Conservation (phyloP, 352 stramenopile species). For the Peronospora belbahrii region DNA sequence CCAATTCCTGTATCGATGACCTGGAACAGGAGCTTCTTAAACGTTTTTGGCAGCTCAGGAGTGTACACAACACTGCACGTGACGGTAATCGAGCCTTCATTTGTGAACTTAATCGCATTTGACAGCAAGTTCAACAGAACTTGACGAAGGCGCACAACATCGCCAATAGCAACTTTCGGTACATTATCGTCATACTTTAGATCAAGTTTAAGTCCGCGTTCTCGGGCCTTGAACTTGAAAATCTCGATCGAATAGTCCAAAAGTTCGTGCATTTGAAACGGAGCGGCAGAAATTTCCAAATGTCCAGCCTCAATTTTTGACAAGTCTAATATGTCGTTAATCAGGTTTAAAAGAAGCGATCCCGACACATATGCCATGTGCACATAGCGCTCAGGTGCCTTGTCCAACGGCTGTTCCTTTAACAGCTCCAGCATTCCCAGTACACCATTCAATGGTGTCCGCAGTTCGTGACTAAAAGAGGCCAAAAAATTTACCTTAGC, state of each 20-base stretch:
- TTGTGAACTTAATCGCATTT: conserved; percentile 87
- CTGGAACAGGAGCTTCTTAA: conserved; percentile 76
- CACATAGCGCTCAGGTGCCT: conserved; percentile 60
- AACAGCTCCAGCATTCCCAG: conserved; percentile 78
- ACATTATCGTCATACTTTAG: conserved; percentile 57
- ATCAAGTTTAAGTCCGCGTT: conserved; percentile 82
- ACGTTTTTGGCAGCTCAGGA: conserved; percentile 46
- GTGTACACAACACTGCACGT: conserved; percentile 62
- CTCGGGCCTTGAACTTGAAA: conserved; percentile 84
- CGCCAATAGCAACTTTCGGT: conserved; percentile 60
- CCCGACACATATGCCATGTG: conserved; percentile 84
- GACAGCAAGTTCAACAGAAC: conserved; percentile 77
- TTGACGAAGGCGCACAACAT: conserved; percentile 71
- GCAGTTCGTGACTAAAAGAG: conserved; percentile 79
- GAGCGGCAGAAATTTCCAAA: conserved; percentile 80
- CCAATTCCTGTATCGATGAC: conserved; percentile 80
- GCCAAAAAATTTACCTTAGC: conserved; percentile 84
- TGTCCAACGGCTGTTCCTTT: conserved; percentile 68
- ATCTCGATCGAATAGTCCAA: conserved; percentile 87
- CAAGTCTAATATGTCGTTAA: conserved; percentile 89
- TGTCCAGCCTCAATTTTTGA: conserved; percentile 91
- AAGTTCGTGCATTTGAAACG: conserved; percentile 74
- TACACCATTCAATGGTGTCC: conserved; percentile 75
- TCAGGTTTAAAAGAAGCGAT: conserved; percentile 84
- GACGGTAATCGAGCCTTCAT: conserved; percentile 73